Percentiles rank a stretch among this genome's conserved stretches.
These are phyloP conservation scores for Psilocybe cubensis DNA, from an alignment of 768 basidiomycete genomes.

Conservation along the genomic window DNA sequence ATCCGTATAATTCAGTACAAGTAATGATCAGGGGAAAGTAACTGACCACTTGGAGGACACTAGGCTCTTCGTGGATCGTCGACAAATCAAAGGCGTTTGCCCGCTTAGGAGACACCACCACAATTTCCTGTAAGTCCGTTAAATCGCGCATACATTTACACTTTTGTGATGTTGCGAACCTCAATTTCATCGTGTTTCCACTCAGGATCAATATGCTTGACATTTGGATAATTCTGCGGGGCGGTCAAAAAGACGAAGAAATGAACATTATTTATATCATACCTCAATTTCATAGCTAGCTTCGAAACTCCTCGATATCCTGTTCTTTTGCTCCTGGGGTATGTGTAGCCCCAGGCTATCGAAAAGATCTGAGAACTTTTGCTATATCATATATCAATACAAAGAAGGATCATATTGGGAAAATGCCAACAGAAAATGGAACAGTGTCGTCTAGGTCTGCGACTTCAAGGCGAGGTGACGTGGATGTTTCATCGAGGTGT, in stretches of 20 bases:
- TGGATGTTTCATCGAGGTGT: neutral
- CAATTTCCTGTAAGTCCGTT: conserved; percentile 41
- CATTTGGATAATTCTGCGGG: conserved; percentile 42
- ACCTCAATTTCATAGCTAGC: conserved; percentile 49
- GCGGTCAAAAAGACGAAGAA: neutral
- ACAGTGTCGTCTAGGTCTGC: conserved; percentile 21
- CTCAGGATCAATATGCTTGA: conserved; percentile 44
- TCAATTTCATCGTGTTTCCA: conserved; percentile 55
- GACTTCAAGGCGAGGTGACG: conserved; percentile 22
- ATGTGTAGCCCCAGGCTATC: conserved; percentile 24
- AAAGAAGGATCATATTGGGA: neutral
- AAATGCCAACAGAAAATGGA: conserved; percentile 24
- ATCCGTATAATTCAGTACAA: neutral
- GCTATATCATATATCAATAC: conserved; percentile 20
- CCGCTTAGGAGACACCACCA: conserved; percentile 47
- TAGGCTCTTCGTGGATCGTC: conserved; percentile 35
- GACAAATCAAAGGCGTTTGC: conserved; percentile 30
- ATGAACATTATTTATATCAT: conserved; percentile 5
- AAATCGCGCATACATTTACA: neutral
- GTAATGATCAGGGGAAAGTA: neutral
- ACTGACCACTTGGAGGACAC: conserved; percentile 20
- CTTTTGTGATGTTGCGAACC: conserved; percentile 29
- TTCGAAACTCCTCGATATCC: conserved; percentile 18
- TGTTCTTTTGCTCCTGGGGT: neutral
- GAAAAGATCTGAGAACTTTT: conserved; percentile 34